Conservation (phyloP, 345 rosid species). For the Eucalyptus sp. region DNA sequence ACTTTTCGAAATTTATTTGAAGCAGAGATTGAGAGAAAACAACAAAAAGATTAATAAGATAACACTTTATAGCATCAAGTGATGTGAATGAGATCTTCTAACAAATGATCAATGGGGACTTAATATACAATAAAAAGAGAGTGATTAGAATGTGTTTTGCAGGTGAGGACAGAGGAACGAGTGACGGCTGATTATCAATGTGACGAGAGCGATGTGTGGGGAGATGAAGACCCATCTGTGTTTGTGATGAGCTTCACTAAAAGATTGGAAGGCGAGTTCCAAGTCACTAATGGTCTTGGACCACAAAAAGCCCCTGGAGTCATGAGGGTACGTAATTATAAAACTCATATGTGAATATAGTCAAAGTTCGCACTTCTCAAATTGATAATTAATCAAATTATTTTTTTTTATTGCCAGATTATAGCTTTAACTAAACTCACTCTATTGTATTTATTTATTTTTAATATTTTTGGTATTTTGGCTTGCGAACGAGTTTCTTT, state of each 20-base stretch:
- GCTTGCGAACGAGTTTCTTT: neutral
- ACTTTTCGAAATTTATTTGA: too few relatives aligned
- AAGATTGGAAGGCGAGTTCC: constrained; percentile 38
- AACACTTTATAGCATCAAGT: neutral
- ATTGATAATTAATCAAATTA: too few relatives aligned
- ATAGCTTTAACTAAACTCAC: neutral
- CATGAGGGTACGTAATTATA: constrained; percentile 22
- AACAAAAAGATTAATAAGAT: too few relatives aligned
- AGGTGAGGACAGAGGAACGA: constrained; percentile 36
- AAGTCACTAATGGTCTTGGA: constrained; percentile 56
- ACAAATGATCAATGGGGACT: neutral
- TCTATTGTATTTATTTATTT: too few relatives aligned
- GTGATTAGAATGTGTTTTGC: neutral
- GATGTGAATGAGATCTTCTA: neutral
- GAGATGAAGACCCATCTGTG: constrained; percentile 37
- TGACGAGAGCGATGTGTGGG: constrained; percentile 12
- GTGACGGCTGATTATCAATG: constrained; percentile 29
- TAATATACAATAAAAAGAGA: neutral
- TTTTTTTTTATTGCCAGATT: too few relatives aligned
- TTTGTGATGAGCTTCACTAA: constrained; percentile 12
- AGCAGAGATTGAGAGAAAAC: neutral
- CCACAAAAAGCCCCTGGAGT: constrained; percentile 20
- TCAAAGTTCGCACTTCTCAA: neutral
- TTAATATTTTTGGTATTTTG: neutral
- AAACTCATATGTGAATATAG: neutral